Evolutionary conservation across 1,139 yeast genomes (phyloP).

Genomic region (Scheffersomyces illinoinensis): DNA sequence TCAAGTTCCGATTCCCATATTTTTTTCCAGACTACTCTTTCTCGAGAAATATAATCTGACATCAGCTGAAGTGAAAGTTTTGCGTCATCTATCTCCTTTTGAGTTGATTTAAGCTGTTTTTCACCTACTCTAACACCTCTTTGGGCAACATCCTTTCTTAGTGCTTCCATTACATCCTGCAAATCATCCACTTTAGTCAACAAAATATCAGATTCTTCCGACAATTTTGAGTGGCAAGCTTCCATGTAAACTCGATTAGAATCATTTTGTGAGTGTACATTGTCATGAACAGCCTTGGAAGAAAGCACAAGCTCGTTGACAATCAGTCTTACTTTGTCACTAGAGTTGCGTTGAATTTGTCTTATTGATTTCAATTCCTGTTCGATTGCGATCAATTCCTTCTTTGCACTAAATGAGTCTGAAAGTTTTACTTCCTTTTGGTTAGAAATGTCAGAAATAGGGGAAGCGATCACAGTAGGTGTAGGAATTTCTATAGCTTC

Average conservation of each 20-base stretch:
- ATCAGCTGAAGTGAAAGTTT: slow-evolving; percentile 51
- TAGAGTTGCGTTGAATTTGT: slow-evolving; percentile 55
- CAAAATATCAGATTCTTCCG: slow-evolving; percentile 73
- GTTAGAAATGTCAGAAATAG: slow-evolving; percentile 2
- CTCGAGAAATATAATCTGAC: slow-evolving; percentile 63
- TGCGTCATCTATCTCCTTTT: slow-evolving; percentile 65
- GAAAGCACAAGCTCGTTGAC: slow-evolving; percentile 47
- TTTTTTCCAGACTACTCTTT: slow-evolving; percentile 84
- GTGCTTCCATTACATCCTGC: slow-evolving; percentile 87
- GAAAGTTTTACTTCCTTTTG: background rate
- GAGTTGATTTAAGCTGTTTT: slow-evolving; percentile 67
- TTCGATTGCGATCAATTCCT: slow-evolving; percentile 40
- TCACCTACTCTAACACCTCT: slow-evolving; percentile 84
- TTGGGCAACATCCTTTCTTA: slow-evolving; percentile 89
- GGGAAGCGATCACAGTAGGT: slow-evolving; percentile 6
- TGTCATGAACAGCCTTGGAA: slow-evolving; percentile 50
- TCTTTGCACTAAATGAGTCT: background rate
- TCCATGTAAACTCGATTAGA: slow-evolving; percentile 73
- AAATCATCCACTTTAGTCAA: slow-evolving; percentile 85
- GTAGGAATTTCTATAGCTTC: slow-evolving; percentile 22
- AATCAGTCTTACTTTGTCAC: slow-evolving; percentile 41
- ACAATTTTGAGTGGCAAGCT: slow-evolving; percentile 68
- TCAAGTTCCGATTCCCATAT: slow-evolving; percentile 93
- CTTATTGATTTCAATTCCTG: slow-evolving; percentile 64
- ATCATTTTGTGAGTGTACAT: slow-evolving; percentile 39